A percentile compares a stretch with the other conserved stretches of the same genome.
phyloP scores from a whole-genome alignment of 108 stramenopile species.

The Cyclotella atomus region DNA sequence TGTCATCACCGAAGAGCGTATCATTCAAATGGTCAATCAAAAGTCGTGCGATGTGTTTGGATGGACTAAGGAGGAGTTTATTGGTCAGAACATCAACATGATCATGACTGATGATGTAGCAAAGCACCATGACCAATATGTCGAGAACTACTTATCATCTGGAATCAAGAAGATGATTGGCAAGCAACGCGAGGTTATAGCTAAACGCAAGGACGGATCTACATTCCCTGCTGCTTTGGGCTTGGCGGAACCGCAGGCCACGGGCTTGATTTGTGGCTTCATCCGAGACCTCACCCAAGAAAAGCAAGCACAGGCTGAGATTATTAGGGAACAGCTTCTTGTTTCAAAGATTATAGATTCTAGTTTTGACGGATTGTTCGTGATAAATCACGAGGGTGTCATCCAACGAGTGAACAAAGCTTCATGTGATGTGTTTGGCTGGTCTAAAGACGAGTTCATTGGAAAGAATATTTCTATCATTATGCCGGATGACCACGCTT shows the following conservation, averaged over 20 bases:
- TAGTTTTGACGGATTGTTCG: not conserved
- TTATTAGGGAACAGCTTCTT: constrained; percentile 22
- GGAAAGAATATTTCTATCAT: constrained; percentile 50
- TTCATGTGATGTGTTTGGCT: constrained; percentile 36
- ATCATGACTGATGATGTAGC: constrained; percentile 26
- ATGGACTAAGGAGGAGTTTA: not conserved
- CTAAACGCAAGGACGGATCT: constrained; percentile 39
- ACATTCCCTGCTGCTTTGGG: constrained; percentile 31
- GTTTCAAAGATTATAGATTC: constrained; percentile 13
- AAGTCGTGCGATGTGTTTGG: constrained; percentile 17
- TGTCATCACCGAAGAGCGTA: constrained; percentile 8
- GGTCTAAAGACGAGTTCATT: constrained; percentile 45
- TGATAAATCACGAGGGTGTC: constrained; percentile 25
- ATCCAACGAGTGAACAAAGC: constrained; percentile 39
- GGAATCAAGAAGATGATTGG: constrained; percentile 49
- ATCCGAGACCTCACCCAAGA: constrained; percentile 36
- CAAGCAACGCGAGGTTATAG: constrained; percentile 34
- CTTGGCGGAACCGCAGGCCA: constrained; percentile 2
- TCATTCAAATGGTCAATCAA: constrained; percentile 14
- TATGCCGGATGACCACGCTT: constrained; percentile 30
- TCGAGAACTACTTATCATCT: constrained; percentile 37
- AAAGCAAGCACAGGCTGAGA: constrained; percentile 30
- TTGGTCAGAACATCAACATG: constrained; percentile 8
- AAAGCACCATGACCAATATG: constrained; percentile 29
- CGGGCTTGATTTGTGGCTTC: constrained; percentile 39